Evolutionary conservation across 2,329 filamentous ascomycete species (phyloP).

Genomic region (Cordyceps farinosa): DNA sequence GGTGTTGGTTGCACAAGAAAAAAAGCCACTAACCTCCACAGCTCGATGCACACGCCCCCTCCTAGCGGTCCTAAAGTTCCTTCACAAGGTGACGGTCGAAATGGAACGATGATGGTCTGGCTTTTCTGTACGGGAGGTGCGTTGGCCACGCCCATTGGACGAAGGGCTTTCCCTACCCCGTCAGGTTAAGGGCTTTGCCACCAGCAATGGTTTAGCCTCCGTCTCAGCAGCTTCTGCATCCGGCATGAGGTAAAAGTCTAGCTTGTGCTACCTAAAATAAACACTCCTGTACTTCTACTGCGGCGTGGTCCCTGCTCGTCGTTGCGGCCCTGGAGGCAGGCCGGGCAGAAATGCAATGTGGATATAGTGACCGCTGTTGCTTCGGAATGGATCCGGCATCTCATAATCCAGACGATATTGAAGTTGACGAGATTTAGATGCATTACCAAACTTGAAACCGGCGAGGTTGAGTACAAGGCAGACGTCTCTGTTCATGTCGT

Average conservation of each 20-base stretch:
- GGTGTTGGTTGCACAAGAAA: constrained; percentile 13
- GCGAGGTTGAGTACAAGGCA: constrained; percentile 15
- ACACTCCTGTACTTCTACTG: background rate
- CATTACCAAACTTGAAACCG: background rate
- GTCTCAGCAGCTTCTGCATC: background rate
- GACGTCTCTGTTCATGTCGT: background rate
- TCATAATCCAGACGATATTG: background rate
- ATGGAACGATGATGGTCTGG: background rate
- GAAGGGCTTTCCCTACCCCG: background rate
- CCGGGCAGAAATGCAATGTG: background rate
- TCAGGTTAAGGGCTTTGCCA: background rate
- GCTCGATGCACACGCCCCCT: constrained; percentile 13
- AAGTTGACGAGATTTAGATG: background rate
- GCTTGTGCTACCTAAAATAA: constrained; percentile 1
- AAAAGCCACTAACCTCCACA: constrained; percentile 10
- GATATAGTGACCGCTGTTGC: background rate
- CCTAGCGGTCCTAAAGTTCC: constrained; percentile 3
- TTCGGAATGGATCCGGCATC: background rate
- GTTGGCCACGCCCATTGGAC: background rate
- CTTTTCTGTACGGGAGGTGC: background rate
- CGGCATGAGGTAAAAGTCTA: background rate
- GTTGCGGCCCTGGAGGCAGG: background rate
- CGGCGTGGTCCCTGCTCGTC: background rate
- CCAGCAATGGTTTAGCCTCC: background rate
- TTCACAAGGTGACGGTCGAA: background rate